Evolutionary conservation across 1,139 yeast genomes (phyloP).

Genomic region (Yamadazyma jaroonii): DNA sequence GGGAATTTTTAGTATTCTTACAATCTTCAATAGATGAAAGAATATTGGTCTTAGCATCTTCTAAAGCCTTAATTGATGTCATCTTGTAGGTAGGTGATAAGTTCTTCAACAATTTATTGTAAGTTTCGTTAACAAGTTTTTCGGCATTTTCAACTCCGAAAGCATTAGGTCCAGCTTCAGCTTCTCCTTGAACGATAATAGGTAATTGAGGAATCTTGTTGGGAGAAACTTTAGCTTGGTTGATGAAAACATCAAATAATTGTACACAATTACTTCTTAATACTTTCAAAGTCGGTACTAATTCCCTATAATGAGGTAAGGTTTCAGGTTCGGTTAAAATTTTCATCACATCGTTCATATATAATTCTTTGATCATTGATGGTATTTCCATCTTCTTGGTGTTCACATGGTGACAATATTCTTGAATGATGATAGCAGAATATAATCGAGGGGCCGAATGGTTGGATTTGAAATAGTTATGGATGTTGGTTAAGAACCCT

Average conservation of each 20-base stretch:
- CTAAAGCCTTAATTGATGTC: slow-evolving; percentile 68
- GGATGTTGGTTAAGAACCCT: slow-evolving; percentile 39
- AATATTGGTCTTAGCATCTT: slow-evolving; percentile 75
- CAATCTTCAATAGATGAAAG: slow-evolving; percentile 70
- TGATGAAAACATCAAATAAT: slow-evolving; percentile 72
- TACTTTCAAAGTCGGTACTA: slow-evolving; percentile 82
- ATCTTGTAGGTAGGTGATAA: slow-evolving; percentile 74
- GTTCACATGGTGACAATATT: slow-evolving; percentile 52
- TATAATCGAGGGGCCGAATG: slow-evolving; percentile 82
- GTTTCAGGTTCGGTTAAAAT: slow-evolving; percentile 43
- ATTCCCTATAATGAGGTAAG: slow-evolving; percentile 69
- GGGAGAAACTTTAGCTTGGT: slow-evolving; percentile 71
- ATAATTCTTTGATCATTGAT: slow-evolving; percentile 15
- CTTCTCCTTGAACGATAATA: slow-evolving; percentile 88
- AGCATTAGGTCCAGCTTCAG: slow-evolving; percentile 93
- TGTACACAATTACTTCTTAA: slow-evolving; percentile 88
- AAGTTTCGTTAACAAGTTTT: slow-evolving; percentile 62
- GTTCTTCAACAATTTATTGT: slow-evolving; percentile 58
- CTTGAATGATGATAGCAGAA: slow-evolving; percentile 68
- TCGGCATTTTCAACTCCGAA: slow-evolving; percentile 80
- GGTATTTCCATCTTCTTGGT: slow-evolving; percentile 16
- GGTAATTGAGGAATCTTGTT: slow-evolving; percentile 81
- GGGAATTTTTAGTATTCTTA: slow-evolving; percentile 45
- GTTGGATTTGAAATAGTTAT: slow-evolving; percentile 47
- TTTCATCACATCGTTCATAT: slow-evolving; percentile 28